Conservation (phyloP, 371 early-diverging fungal species). For the Rhizopus stolonifer region DNA sequence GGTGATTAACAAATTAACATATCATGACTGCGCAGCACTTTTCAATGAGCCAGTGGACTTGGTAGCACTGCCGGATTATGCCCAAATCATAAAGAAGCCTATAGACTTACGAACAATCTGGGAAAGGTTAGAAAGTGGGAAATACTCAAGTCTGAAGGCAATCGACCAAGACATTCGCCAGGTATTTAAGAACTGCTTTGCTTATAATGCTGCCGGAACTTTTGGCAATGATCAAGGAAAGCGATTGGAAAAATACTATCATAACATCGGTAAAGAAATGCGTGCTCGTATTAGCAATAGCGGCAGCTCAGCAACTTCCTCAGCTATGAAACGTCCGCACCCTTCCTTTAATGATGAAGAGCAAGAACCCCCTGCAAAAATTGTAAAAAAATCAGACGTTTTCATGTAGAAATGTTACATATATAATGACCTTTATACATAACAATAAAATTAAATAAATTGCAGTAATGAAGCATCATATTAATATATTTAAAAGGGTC, state of each 20-base stretch:
- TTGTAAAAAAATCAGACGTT: slow-evolving; percentile 1
- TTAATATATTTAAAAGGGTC: too few species aligned
- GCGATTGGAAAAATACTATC: slow-evolving; percentile 60
- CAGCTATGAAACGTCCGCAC: not conserved
- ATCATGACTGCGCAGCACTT: slow-evolving; percentile 36
- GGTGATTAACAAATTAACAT: slow-evolving; percentile 37
- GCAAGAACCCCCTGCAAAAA: slow-evolving; percentile 1
- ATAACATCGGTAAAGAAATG: slow-evolving; percentile 58
- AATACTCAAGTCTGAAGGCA: slow-evolving; percentile 48
- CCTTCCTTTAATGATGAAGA: not conserved
- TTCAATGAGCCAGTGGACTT: slow-evolving; percentile 93
- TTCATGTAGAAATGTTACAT: not conserved
- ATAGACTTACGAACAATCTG: slow-evolving; percentile 96
- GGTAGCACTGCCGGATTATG: slow-evolving; percentile 86
- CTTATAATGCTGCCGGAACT: slow-evolving; percentile 83
- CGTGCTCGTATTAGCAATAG: slow-evolving; percentile 14
- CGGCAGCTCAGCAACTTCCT: not conserved
- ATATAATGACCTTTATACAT: too few species aligned
- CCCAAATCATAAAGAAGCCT: slow-evolving; percentile 81
- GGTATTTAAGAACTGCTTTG: slow-evolving; percentile 86
- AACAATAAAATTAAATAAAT: too few species aligned
- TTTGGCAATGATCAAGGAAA: slow-evolving; percentile 80
- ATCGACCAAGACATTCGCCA: slow-evolving; percentile 62
- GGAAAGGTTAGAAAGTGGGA: slow-evolving; percentile 67
- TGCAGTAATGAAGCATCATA: too few species aligned